Evolutionary conservation across 805 yeast genomes (phyloP).

Genomic region (Lipomyces spencermartinsiae): DNA sequence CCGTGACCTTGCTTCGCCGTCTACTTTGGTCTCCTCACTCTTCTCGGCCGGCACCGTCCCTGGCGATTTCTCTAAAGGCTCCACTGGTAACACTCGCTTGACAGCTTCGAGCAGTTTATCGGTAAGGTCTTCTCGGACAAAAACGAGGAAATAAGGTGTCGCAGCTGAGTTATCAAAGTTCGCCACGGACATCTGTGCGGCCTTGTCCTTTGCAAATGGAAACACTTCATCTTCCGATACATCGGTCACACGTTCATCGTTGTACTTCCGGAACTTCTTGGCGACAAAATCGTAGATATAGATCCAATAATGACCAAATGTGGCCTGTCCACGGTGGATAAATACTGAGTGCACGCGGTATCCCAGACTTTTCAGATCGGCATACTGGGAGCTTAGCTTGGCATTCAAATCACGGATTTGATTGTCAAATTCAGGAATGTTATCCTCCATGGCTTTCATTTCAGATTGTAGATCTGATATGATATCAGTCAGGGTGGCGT

Average conservation of each 20-base stretch:
- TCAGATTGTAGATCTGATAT: conserved; percentile 25
- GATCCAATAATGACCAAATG: conserved; percentile 97
- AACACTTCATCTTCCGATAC: conserved; percentile 58
- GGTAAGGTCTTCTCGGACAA: conserved; percentile 63
- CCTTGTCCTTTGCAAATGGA: conserved; percentile 63
- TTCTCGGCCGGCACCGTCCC: background rate
- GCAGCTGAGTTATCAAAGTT: conserved; percentile 63
- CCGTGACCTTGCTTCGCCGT: background rate
- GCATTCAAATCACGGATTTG: conserved; percentile 54
- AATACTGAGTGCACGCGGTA: conserved; percentile 89
- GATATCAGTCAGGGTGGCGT: conserved; percentile 14
- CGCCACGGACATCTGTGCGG: conserved; percentile 44
- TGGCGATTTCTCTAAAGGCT: background rate
- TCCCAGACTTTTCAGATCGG: conserved; percentile 64
- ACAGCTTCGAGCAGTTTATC: conserved; percentile 32
- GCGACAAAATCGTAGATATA: conserved; percentile 79
- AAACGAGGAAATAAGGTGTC: conserved; percentile 91
- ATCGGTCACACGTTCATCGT: conserved; percentile 92
- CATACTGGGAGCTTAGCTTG: conserved; percentile 66
- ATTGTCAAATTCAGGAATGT: conserved; percentile 49
- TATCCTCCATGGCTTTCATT: conserved; percentile 29
- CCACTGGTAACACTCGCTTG: conserved; percentile 15
- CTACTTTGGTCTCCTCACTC: background rate
- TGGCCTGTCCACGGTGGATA: conserved; percentile 94
- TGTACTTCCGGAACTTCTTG: conserved; percentile 81